Percentiles rank a stretch among this genome's conserved stretches.
These are phyloP conservation scores for Logfia minima DNA, from an alignment of 129 eudicot species.

Conservation along the genomic window DNA sequence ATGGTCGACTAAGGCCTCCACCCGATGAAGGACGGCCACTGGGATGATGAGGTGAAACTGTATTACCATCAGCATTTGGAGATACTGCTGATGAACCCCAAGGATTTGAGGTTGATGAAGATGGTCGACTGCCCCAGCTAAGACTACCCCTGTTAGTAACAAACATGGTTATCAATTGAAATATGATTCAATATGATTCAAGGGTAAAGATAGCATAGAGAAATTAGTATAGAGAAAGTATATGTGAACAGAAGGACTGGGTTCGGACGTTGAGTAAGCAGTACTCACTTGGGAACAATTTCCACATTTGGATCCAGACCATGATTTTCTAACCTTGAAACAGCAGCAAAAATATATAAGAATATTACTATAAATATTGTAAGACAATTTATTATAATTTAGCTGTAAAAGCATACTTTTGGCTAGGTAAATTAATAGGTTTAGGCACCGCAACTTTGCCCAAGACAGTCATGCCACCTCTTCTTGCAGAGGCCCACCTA, in stretches of 20 bases:
- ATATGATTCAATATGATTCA: background rate
- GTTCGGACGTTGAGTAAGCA: conserved; percentile 14
- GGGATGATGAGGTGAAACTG: conserved; percentile 64
- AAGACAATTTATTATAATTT: background rate
- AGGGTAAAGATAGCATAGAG: background rate
- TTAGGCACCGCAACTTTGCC: conserved; percentile 98
- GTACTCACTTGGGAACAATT: conserved; percentile 95
- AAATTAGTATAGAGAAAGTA: background rate
- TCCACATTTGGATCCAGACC: conserved; percentile 96
- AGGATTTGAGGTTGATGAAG: conserved; percentile 78
- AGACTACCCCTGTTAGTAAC: conserved; percentile 69
- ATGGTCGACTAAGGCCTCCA: conserved; percentile 94
- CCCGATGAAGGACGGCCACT: conserved; percentile 91
- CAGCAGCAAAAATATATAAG: conserved; percentile 29
- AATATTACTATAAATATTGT: conserved; percentile 2
- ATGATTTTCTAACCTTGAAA: conserved; percentile 90
- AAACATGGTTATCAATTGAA: background rate
- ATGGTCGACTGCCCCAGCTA: conserved; percentile 92
- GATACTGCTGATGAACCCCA: conserved; percentile 80
- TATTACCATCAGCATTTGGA: conserved; percentile 64
- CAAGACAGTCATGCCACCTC: conserved; percentile 92
- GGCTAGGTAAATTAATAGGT: conserved; percentile 97
- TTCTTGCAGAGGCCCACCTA: conserved; percentile 90
- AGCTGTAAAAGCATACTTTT: conserved; percentile 49
- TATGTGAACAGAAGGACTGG: conserved; percentile 9